phyloP scores from a whole-genome alignment of 176 grass and related monocot genomes.

The Miscanthus lutarioriparius region DNA sequence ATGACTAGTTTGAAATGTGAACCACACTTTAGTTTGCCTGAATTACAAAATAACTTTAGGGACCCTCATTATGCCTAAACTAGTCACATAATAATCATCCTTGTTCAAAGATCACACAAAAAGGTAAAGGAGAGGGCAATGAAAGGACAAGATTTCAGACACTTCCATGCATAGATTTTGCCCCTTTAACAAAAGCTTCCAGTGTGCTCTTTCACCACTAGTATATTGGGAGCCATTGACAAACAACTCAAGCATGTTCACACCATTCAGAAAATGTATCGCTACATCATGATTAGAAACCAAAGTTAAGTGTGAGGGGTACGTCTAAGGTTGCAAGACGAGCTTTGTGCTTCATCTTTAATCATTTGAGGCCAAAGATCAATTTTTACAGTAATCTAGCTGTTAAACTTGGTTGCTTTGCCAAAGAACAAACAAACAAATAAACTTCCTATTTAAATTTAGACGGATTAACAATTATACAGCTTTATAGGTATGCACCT shows the following conservation, averaged over 20 bases:
- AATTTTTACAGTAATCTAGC: slow-evolving; percentile 12
- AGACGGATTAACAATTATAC: background rate
- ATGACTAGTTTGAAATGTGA: slow-evolving; percentile 22
- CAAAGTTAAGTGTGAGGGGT: slow-evolving; percentile 20
- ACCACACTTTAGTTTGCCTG: slow-evolving; percentile 16
- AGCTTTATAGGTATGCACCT: background rate
- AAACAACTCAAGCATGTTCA: slow-evolving; percentile 35
- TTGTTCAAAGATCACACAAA: slow-evolving; percentile 41
- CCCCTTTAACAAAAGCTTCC: slow-evolving; percentile 37
- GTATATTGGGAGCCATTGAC: slow-evolving; percentile 46
- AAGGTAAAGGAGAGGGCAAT: slow-evolving; percentile 23
- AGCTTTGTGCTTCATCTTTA: slow-evolving; percentile 34
- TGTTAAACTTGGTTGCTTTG: slow-evolving; percentile 7
- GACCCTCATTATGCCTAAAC: slow-evolving; percentile 10
- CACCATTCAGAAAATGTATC: slow-evolving; percentile 16
- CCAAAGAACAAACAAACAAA: slow-evolving; percentile 3
- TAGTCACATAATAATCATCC: slow-evolving; percentile 19
- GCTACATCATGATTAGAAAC: slow-evolving; percentile 26
- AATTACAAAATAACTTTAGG: slow-evolving; percentile 1
- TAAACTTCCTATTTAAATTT: background rate
- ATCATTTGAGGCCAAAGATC: slow-evolving; percentile 34
- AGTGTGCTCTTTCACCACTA: slow-evolving; percentile 31
- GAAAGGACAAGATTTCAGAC: slow-evolving; percentile 36
- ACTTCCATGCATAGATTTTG: slow-evolving; percentile 37
- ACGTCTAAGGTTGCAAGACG: slow-evolving; percentile 28